Conservation (phyloP, 495 filamentous ascomycete species). For the Aspergillus sclerotiicarbonarius region DNA sequence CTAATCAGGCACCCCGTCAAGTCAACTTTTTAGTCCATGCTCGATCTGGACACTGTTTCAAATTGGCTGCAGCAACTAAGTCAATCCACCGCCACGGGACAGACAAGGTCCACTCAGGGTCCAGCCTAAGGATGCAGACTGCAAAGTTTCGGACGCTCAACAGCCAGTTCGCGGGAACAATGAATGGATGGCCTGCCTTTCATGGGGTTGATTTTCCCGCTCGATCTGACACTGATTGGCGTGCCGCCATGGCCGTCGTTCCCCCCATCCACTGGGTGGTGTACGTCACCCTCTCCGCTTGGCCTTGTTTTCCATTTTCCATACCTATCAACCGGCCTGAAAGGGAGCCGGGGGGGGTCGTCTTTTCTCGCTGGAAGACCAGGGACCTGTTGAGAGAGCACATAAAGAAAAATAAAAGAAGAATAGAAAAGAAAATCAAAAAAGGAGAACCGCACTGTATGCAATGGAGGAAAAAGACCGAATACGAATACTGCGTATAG, state of each 20-base stretch:
- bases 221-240: neutral
- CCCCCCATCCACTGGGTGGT: neutral
- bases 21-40: neutral
- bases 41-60: slow-evolving; percentile 8
- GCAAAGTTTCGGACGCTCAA: neutral
- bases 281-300: slow-evolving; percentile 1
- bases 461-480: no score
- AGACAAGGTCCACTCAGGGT: slow-evolving; percentile 7
- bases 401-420: no score
- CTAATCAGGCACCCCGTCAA: neutral
- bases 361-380: no score
- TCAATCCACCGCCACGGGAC: neutral
- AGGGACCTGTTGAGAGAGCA: no score
- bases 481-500: no score
- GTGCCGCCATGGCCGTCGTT: no score
- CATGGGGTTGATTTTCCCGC: neutral
- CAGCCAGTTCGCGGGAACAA: neutral
- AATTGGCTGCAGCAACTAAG: slow-evolving; percentile 7
- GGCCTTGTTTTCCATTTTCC: neutral
- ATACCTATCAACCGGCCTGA: neutral
- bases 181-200: neutral
- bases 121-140: neutral
- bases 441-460: no score
- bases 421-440: no score
- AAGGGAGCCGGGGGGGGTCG: no score